Evolutionary conservation across 2,329 filamentous ascomycete genomes (phyloP).

Genomic region (Pseudofabraea citricarpa): DNA sequence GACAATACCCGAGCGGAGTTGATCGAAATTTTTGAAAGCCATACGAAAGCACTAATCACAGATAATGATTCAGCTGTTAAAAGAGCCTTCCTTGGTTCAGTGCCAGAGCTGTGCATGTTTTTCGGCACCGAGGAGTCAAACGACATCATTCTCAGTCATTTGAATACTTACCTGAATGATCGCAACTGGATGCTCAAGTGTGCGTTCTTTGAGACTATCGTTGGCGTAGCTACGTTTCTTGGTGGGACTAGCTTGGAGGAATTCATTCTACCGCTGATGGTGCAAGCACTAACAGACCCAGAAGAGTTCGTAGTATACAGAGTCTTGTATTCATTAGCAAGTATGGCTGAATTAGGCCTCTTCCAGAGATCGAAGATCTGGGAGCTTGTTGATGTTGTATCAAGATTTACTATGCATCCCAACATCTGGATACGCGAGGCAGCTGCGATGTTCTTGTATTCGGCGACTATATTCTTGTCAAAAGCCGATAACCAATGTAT

Average conservation of each 20-base stretch:
- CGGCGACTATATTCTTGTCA: conserved; percentile 70
- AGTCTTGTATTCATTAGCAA: conserved; percentile 80
- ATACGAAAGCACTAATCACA: conserved; percentile 86
- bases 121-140: conserved; percentile 90
- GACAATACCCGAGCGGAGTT: conserved; percentile 83
- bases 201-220: conserved; percentile 92
- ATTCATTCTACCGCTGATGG: conserved; percentile 92
- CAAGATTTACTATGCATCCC: conserved; percentile 85
- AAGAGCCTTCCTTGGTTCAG: conserved; percentile 84
- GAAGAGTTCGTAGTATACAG: conserved; percentile 94
- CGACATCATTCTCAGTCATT: conserved; percentile 90
- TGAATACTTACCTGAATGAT: conserved; percentile 97
- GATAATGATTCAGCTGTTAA: conserved; percentile 82
- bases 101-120: conserved; percentile 89
- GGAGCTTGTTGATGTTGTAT: conserved; percentile 81
- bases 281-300: conserved; percentile 86
- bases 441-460: conserved; percentile 75
- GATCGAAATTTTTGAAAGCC: conserved; percentile 76
- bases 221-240: conserved; percentile 86
- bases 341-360: conserved; percentile 82
- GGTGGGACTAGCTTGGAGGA: conserved; percentile 87
- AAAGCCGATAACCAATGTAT: conserved; percentile 80
- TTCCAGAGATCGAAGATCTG: conserved; percentile 80
- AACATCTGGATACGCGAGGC: conserved; percentile 95
- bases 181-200: conserved; percentile 95